phyloP scores from a whole-genome alignment of 1,139 yeast species.

The Suhomyces taliae region DNA sequence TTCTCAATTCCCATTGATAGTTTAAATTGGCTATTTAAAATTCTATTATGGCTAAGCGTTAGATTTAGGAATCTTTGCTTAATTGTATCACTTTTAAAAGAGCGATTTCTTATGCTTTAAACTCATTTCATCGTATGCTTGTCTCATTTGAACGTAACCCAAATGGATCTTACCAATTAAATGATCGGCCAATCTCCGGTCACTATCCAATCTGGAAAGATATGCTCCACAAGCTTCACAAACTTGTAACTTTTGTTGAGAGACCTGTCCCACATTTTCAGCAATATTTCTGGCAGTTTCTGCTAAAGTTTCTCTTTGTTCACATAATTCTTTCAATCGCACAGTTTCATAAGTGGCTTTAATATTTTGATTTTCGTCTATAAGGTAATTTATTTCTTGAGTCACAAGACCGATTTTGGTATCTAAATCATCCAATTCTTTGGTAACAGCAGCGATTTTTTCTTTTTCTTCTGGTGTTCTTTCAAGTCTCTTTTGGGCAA shows the following conservation, averaged over 20 bases:
- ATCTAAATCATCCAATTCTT: slow-evolving; percentile 67
- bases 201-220: slow-evolving; percentile 83
- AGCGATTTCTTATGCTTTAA: slow-evolving; percentile 15
- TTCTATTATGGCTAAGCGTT: background rate
- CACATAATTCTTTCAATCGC: slow-evolving; percentile 43
- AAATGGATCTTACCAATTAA: slow-evolving; percentile 85
- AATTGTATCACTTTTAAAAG: background rate
- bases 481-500: slow-evolving; percentile 68
- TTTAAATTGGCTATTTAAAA: too few species aligned
- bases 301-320: slow-evolving; percentile 49
- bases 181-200: slow-evolving; percentile 87
- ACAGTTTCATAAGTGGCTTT: slow-evolving; percentile 53
- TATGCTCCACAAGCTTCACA: slow-evolving; percentile 93
- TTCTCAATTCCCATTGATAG: too few species aligned
- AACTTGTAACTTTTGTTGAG: slow-evolving; percentile 88
- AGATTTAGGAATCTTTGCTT: background rate
- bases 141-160: slow-evolving; percentile 76
- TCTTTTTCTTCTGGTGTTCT: slow-evolving; percentile 77
- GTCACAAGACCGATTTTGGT: slow-evolving; percentile 65
- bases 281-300: slow-evolving; percentile 58
- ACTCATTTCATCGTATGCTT: slow-evolving; percentile 52
- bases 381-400: slow-evolving; percentile 65
- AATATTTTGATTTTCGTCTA: slow-evolving; percentile 49
- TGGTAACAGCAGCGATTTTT: slow-evolving; percentile 60
- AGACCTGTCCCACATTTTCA: slow-evolving; percentile 80